Base-by-base conservation (phyloP, 2,329 filamentous ascomycete genomes). In the Ilyonectria destructans region DNA sequence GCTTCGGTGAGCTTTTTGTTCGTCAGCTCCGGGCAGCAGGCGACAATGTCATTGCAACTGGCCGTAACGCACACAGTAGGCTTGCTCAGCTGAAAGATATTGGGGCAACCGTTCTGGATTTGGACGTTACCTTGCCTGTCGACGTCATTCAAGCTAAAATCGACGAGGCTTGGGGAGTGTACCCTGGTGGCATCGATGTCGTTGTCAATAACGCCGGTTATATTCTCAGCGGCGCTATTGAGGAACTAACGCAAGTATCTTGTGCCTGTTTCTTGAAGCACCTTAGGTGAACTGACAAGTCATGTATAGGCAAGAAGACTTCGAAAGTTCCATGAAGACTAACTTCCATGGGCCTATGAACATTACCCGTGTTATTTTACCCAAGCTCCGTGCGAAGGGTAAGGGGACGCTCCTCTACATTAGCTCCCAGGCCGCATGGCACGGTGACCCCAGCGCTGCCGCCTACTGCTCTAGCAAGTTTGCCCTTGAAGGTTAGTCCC, bases 21-120 rank as follows among this genome's bases (percentile, higher is more conserved):
- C 77, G 78, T 17, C 78, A 82, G 56, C 77, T 85, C 40, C 72
- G 80, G 10, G 75, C 78, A 21, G 71, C 73, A 2, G 83, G 82
- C 0, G 81, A 85, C 51, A 79, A 81, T 17, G 80, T 84, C 17
- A 81, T 85, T 58, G 82, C 83, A 1, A 84, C 82, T 0, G 82
- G 81, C 0, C 81, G 83, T 5, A 77, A 81, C 19, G 79, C 80
- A 0, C 77, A 80, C 9, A 46, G 19, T 15, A 80, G 71, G n/a
- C 77, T 82, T 4, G 60, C 75, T 35, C 74, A 82, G n/a, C 81
- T 85, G 40, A 49, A 67, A 33, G 58, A 66, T 2, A 67, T 55
- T 0, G 72, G 75, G 0, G 75, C 72, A 71, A 21, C 46, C 4
- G 65, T 76, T 1, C n/a, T 77, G 2, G 65, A 72, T 0, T 59